These are phyloP conservation scores for Magnaporthiopsis incrustans DNA, from an alignment of 2,329 filamentous ascomycete genomes.

Conservation along the genomic window DNA sequence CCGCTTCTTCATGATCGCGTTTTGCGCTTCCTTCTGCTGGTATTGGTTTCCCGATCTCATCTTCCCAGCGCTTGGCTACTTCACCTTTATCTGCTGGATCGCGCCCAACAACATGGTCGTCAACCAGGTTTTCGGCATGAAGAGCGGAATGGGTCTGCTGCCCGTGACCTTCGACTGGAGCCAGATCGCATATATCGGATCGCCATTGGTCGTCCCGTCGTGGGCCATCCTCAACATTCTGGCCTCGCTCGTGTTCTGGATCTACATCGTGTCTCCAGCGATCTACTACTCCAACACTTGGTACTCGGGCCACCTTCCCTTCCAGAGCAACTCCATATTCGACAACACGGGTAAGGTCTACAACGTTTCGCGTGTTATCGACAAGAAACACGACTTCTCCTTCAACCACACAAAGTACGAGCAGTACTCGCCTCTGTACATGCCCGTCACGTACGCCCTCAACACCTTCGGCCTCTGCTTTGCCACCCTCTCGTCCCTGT, in stretches of 20 bases:
- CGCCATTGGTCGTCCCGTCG: constrained; percentile 30
- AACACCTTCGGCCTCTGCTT: constrained; percentile 46
- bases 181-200: constrained; percentile 44
- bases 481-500: constrained; percentile 35
- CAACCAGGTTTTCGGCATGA: constrained; percentile 58
- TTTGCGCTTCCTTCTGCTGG: constrained; percentile 41
- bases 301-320: constrained; percentile 43
- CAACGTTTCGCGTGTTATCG: constrained; percentile 39
- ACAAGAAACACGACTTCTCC: constrained; percentile 27
- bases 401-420: constrained; percentile 41
- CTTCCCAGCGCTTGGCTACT: constrained; percentile 52
- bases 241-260: constrained; percentile 38
- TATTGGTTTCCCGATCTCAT: constrained; percentile 57
- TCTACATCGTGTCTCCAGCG: constrained; percentile 34
- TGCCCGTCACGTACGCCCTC: constrained; percentile 34
- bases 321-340: constrained; percentile 43
- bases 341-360: constrained; percentile 44
- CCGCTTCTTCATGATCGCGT: constrained; percentile 38
- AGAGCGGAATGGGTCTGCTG: constrained; percentile 51
- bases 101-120: constrained; percentile 51
- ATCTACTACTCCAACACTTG: constrained; percentile 41
- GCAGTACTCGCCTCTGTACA: constrained; percentile 43
- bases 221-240: constrained; percentile 41
- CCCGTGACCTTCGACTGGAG: constrained; percentile 62
- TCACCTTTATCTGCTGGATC: constrained; percentile 56